Evolutionary conservation across 2,329 filamentous ascomycete genomes (phyloP), one percentile per base, ranked within the genome.

Genomic region (Alternaria burnsii): DNA sequence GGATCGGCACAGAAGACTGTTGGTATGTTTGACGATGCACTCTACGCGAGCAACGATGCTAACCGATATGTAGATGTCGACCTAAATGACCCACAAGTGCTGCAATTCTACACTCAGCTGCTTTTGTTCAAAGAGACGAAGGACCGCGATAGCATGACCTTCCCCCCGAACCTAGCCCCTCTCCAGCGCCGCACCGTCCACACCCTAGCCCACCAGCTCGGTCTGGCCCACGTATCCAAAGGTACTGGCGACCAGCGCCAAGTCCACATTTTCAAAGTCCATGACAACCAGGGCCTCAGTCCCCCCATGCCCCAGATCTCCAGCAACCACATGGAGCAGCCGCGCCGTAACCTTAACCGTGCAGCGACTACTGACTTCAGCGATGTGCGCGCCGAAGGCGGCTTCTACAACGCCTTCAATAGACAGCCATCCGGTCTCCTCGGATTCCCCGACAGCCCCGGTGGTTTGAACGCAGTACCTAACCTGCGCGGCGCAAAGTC

Each of bases 341-440:
- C 93, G 70, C 90, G 94, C 68, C 91, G 94, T 62, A 91, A 90
- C 5, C 83, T 99, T 36, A 97, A 93, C 81, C 90, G 95, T 64
- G 94, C 95, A 16, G 95, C 95, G n/a, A 98, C 95, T 2, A 97
- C 96, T 68, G 95, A 98, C 79, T 98, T 98, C 79, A 93, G 92
- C 67, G 91, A 93, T 64, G 88, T 91, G 52, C 87, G 91, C 55
- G 91, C 90, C 63, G 89, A 91, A 22, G 89, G 89, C 20, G 88
- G 87, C 67, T 90, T 90, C 67, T 94, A 93, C 67, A 89, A 89
- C 62, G 87, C 91, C 2, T 86, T 97, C 60, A 89, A 91, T 22
- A 89, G 94, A 65, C 92, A 94, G 68, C 89, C 90, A 28, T 92
- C 91, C 12, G 87, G 86, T 30, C 93, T 94, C n/a, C 84, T 98